These are phyloP conservation scores for Ophiostoma ips DNA, from an alignment of 2,329 filamentous ascomycete species.

Conservation along the genomic window DNA sequence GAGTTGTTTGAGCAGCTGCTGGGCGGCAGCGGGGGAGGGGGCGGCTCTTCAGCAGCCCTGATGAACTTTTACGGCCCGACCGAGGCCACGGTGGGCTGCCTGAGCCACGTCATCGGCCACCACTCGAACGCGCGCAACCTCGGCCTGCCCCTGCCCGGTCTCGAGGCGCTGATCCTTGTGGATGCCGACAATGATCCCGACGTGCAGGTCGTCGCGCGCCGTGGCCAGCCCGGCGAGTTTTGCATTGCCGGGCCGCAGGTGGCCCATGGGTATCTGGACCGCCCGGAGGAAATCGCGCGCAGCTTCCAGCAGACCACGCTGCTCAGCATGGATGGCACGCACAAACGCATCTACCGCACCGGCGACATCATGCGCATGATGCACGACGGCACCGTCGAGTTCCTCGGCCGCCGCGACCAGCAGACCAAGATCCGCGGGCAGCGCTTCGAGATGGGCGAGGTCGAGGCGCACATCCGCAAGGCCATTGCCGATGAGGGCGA, in stretches of 20 bases:
- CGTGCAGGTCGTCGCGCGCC: conserved; percentile 10
- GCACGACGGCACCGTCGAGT: conserved; percentile 10
- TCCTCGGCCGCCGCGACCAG: conserved; percentile 10
- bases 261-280: conserved; percentile 28
- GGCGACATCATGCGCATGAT: conserved; percentile 11
- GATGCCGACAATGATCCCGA: background rate
- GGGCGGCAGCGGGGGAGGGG: conserved; percentile 29
- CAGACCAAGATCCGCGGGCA: conserved; percentile 12
- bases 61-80: conserved; percentile 40
- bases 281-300: conserved; percentile 12
- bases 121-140: conserved; percentile 8
- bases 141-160: no score
- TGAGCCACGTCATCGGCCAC: conserved; percentile 6
- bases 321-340: background rate
- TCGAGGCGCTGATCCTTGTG: no score
- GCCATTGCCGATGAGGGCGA: background rate
- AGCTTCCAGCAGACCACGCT: conserved; percentile 6
- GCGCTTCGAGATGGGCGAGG: conserved; percentile 11
- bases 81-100: conserved; percentile 23
- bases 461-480: conserved; percentile 7
- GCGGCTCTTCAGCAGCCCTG: conserved; percentile 11
- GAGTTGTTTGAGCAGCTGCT: conserved; percentile 41
- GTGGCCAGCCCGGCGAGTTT: conserved; percentile 22
- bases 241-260: conserved; percentile 31
- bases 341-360: conserved; percentile 11